phyloP scores from a whole-genome alignment of 768 basidiomycete genomes.

The Suillus clintonianus region DNA sequence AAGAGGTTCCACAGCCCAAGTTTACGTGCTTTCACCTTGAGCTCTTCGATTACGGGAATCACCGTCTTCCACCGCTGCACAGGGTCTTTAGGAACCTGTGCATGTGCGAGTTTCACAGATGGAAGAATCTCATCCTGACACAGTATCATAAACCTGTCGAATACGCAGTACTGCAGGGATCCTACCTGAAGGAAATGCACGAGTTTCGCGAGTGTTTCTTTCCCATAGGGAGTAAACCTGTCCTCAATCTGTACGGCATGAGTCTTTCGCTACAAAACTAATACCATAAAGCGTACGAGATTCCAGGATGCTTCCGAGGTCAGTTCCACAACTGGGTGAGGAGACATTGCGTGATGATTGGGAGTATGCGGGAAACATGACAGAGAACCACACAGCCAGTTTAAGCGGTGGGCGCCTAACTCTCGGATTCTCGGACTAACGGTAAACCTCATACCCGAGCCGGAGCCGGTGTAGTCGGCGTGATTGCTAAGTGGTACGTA shows the following conservation, averaged over 20 bases:
- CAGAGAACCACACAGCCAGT: background rate
- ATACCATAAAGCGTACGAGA: conserved; percentile 52
- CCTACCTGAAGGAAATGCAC: conserved; percentile 82
- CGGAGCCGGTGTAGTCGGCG: conserved; percentile 8
- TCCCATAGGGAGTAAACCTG: conserved; percentile 90
- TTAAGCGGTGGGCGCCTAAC: background rate
- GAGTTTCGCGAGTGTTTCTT: conserved; percentile 82
- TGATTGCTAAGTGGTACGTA: background rate
- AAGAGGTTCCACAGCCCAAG: conserved; percentile 97
- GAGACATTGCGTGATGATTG: conserved; percentile 41
- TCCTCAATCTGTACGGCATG: conserved; percentile 66
- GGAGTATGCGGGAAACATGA: background rate
- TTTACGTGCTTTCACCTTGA: conserved; percentile 86
- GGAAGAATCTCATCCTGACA: conserved; percentile 86
- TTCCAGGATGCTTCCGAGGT: conserved; percentile 89
- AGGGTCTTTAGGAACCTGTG: conserved; percentile 78
- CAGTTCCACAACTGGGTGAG: conserved; percentile 73
- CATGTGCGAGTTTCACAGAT: conserved; percentile 71
- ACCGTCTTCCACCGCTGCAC: conserved; percentile 81
- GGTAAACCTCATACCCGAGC: background rate
- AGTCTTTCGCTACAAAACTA: conserved; percentile 1
- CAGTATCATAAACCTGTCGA: background rate
- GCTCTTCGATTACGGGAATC: conserved; percentile 76
- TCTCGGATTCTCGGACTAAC: conserved; percentile 8
- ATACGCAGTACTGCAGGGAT: background rate